Percentiles rank a stretch among this genome's conserved stretches.
phyloP scores from a whole-genome alignment of 495 filamentous ascomycete species.

The Penicillium salamii region DNA sequence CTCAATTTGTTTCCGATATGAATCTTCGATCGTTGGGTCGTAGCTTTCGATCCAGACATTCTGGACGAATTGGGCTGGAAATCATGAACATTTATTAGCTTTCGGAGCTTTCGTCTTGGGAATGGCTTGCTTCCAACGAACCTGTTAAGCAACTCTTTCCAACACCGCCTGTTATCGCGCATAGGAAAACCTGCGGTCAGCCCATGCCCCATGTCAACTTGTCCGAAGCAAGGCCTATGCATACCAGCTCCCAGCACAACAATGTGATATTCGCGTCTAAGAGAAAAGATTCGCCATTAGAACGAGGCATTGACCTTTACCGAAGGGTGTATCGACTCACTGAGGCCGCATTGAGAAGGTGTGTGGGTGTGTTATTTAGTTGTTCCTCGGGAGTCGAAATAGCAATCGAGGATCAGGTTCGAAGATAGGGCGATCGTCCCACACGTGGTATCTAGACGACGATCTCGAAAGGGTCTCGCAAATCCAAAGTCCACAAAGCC shows the following conservation, averaged over 20 bases:
- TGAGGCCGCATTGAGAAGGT: slow-evolving; percentile 50
- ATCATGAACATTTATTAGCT: slow-evolving; percentile 10
- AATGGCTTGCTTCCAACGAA: slow-evolving; percentile 39
- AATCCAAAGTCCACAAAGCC: not conserved
- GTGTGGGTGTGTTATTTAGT: slow-evolving; percentile 5
- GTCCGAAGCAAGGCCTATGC: slow-evolving; percentile 19
- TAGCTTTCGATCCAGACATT: slow-evolving; percentile 99
- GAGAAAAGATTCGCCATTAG: slow-evolving; percentile 20
- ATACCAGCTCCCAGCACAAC: slow-evolving; percentile 85
- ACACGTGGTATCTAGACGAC: slow-evolving; percentile 11
- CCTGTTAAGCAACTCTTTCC: slow-evolving; percentile 98
- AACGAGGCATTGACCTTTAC: slow-evolving; percentile 13
- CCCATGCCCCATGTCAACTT: slow-evolving; percentile 3
- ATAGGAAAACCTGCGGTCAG: slow-evolving; percentile 9
- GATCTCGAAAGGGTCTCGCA: not conserved
- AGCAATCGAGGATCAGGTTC: slow-evolving; percentile 5
- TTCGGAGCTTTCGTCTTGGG: slow-evolving; percentile 1
- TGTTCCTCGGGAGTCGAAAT: not conserved
- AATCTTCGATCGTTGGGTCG: slow-evolving; percentile 98
- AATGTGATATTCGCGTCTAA: slow-evolving; percentile 83
- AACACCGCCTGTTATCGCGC: slow-evolving; percentile 69
- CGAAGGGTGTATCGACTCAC: slow-evolving; percentile 34
- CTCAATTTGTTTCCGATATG: slow-evolving; percentile 89
- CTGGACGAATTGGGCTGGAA: slow-evolving; percentile 92
- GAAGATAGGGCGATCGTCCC: slow-evolving; percentile 10